phyloP scores from a whole-genome alignment of 805 yeast genomes.

The Candida coquimbonensis region DNA sequence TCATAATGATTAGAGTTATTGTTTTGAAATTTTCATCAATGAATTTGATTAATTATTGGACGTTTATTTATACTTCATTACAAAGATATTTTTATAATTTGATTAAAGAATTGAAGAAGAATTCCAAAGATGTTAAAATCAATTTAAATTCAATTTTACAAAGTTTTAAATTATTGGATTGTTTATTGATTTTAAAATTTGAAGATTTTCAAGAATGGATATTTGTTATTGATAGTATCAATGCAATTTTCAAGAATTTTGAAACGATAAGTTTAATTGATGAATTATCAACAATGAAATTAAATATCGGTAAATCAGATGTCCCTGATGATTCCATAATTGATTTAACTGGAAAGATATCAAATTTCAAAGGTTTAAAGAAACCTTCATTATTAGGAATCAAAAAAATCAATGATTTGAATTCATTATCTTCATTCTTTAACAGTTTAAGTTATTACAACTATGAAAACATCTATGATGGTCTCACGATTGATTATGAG shows the following conservation, averaged over 20 bases:
- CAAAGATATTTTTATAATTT: slow-evolving; percentile 36
- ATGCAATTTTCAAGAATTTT: slow-evolving; percentile 40
- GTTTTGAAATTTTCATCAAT: slow-evolving; percentile 53
- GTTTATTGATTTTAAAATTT: slow-evolving; percentile 54
- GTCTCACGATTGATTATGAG: slow-evolving; percentile 34
- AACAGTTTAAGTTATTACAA: slow-evolving; percentile 55
- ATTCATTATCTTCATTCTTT: slow-evolving; percentile 55
- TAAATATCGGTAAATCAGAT: slow-evolving; percentile 10
- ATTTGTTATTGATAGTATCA: slow-evolving; percentile 64
- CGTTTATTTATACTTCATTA: slow-evolving; percentile 54
- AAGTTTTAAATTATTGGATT: slow-evolving; percentile 75
- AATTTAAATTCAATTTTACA: slow-evolving; percentile 40
- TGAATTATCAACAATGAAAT: slow-evolving; percentile 10
- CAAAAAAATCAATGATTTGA: slow-evolving; percentile 31
- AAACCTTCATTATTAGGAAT: slow-evolving; percentile 32
- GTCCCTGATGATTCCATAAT: slow-evolving; percentile 13
- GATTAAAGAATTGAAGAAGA: slow-evolving; percentile 15
- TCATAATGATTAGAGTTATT: slow-evolving; percentile 57
- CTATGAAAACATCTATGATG: slow-evolving; percentile 58
- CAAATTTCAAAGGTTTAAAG: slow-evolving; percentile 24
- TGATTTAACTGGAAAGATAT: slow-evolving; percentile 12
- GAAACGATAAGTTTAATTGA: slow-evolving; percentile 23
- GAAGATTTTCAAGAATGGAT: slow-evolving; percentile 92
- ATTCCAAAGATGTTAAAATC: slow-evolving; percentile 25
- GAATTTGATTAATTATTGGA: slow-evolving; percentile 68